Percentiles rank a stretch among this genome's conserved stretches.
Evolutionary conservation across 805 yeast genomes (phyloP).

Genomic region (Lachancea dasiensis): DNA sequence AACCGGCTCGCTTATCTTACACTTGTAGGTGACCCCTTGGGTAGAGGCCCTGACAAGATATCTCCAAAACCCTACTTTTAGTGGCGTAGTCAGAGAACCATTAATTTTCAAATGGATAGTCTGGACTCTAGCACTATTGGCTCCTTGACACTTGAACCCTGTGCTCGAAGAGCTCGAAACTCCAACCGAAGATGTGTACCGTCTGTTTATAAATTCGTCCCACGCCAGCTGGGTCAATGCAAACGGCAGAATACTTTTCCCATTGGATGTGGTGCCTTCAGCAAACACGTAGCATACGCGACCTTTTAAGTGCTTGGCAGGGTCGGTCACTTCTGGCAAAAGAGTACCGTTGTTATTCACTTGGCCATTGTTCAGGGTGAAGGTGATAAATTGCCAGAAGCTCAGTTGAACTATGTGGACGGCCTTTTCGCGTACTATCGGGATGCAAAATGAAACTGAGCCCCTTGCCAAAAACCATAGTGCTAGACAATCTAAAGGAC

Average conservation of each 20-base stretch:
- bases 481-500: constrained; percentile 43
- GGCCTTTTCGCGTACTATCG: constrained; percentile 9
- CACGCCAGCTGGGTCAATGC: constrained; percentile 25
- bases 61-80: constrained; percentile 10
- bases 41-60: constrained; percentile 21
- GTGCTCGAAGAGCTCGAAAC: constrained; percentile 3
- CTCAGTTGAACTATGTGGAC: constrained; percentile 14
- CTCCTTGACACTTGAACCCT: background rate
- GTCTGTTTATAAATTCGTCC: constrained; percentile 16
- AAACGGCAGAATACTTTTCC: constrained; percentile 65
- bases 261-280: constrained; percentile 86
- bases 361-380: constrained; percentile 16
- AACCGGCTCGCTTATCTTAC: constrained; percentile 23
- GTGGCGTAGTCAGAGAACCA: constrained; percentile 32
- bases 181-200: background rate
- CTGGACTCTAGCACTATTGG: constrained; percentile 14
- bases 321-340: constrained; percentile 1
- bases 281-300: constrained; percentile 43
- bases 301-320: background rate
- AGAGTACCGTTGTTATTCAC: background rate
- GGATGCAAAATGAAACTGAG: constrained; percentile 12
- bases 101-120: constrained; percentile 28
- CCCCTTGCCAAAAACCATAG: constrained; percentile 28
- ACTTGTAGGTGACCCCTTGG: constrained; percentile 17
- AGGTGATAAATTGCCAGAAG: constrained; percentile 16